Percentiles rank a stretch among this genome's conserved stretches.
These are phyloP conservation scores for Nematocida sp. DNA, from an alignment of 371 early-diverging fungal species.

Conservation along the genomic window DNA sequence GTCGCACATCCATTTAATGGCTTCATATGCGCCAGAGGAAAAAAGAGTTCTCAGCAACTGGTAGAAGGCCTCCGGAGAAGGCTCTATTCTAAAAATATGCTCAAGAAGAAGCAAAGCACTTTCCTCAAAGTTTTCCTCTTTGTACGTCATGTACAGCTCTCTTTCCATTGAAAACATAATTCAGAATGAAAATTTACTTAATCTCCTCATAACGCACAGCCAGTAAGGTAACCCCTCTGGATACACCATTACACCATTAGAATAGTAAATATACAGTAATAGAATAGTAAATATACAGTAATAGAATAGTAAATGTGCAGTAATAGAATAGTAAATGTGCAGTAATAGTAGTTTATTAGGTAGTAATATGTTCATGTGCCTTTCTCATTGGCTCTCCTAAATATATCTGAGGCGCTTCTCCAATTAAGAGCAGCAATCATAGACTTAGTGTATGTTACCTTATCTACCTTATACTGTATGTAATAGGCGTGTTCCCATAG, in stretches of 20 bases:
- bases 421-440: conserved; percentile 24
- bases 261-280: too few relatives aligned
- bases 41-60: conserved; percentile 18
- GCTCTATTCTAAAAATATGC: conserved; percentile 5
- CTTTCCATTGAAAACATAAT: conserved; percentile 16
- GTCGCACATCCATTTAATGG: conserved; percentile 25
- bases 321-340: too few relatives aligned
- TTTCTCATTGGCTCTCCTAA: background rate
- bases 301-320: too few relatives aligned
- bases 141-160: conserved; percentile 18
- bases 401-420: conserved; percentile 31
- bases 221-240: too few relatives aligned
- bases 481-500: conserved; percentile 49
- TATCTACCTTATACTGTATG: conserved; percentile 35
- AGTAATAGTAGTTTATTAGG: too few relatives aligned
- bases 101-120: conserved; percentile 37
- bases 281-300: too few relatives aligned
- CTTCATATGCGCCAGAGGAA: background rate
- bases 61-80: conserved; percentile 17
- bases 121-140: conserved; percentile 29
- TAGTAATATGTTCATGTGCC: too few relatives aligned
- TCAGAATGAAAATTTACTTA: background rate
- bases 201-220: background rate
- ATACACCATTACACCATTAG: too few relatives aligned
- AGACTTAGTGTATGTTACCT: conserved; percentile 4